Evolutionary conservation across 805 yeast species (phyloP).

Genomic region (Zygoascus tannicola): DNA sequence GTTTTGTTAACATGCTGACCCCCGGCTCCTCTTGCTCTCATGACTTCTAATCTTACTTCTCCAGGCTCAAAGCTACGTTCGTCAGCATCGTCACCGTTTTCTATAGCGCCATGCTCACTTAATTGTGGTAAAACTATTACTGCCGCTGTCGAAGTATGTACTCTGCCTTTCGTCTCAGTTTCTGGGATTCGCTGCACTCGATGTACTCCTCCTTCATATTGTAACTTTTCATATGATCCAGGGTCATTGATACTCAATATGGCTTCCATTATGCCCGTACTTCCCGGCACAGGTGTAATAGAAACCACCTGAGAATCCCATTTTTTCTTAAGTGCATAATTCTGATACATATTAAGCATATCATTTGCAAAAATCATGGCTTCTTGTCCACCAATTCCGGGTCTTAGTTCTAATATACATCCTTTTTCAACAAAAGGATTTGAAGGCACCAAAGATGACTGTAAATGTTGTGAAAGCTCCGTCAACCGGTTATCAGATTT

Average conservation of each 20-base stretch:
- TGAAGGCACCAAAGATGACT: conserved; percentile 55
- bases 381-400: conserved; percentile 95
- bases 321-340: conserved; percentile 50
- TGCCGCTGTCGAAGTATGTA: conserved; percentile 94
- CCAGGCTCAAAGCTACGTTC: conserved; percentile 74
- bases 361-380: conserved; percentile 83
- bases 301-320: conserved; percentile 65
- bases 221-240: conserved; percentile 63
- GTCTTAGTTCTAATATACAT: conserved; percentile 75
- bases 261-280: conserved; percentile 61
- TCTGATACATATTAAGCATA: conserved; percentile 69
- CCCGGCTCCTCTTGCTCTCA: conserved; percentile 95
- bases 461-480: conserved; percentile 35
- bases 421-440: conserved; percentile 68
- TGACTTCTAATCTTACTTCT: conserved; percentile 89
- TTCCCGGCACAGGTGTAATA: conserved; percentile 42
- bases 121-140: conserved; percentile 86
- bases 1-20: conserved; percentile 98
- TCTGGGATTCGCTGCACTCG: conserved; percentile 90
- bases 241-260: conserved; percentile 62
- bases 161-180: conserved; percentile 88
- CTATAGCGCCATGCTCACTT: conserved; percentile 30
- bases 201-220: conserved; percentile 92
- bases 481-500: conserved; percentile 38
- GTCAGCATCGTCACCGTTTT: conserved; percentile 35